phyloP scores from a whole-genome alignment of 371 early-diverging fungal genomes.

The Blakeslea trispora region DNA sequence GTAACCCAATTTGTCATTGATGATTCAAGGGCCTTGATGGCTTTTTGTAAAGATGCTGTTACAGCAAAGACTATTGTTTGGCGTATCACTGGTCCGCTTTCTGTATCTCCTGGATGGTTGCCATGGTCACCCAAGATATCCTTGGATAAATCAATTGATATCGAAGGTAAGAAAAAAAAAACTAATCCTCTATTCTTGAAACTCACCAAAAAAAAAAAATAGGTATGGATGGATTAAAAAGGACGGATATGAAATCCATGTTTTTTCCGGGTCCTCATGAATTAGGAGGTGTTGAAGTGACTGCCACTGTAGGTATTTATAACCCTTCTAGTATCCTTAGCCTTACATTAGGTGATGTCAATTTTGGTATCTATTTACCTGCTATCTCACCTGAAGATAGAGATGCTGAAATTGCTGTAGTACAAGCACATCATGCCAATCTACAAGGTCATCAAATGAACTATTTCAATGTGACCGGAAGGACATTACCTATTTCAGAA shows the following conservation, averaged over 20 bases:
- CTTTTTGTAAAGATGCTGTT: conserved; percentile 47
- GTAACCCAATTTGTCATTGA: conserved; percentile 39
- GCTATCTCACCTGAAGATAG: conserved; percentile 12
- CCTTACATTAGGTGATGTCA: conserved; percentile 42
- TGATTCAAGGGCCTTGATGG: conserved; percentile 35
- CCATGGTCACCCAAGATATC: conserved; percentile 23
- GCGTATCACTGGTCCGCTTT: conserved; percentile 36
- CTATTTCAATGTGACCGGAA: conserved; percentile 42
- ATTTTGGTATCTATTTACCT: conserved; percentile 49
- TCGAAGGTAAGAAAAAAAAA: conserved; percentile 51
- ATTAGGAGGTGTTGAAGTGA: conserved; percentile 40
- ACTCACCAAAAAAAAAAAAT: too few species aligned
- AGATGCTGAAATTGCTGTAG: conserved; percentile 45
- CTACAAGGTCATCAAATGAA: conserved; percentile 41
- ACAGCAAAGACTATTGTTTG: conserved; percentile 34
- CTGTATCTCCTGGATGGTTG: conserved; percentile 34
- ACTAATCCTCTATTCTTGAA: too few species aligned
- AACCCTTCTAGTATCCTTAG: conserved; percentile 50
- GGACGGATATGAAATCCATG: conserved; percentile 35
- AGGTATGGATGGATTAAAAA: conserved; percentile 53
- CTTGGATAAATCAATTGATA: conserved; percentile 31
- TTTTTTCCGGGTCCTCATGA: conserved; percentile 42
- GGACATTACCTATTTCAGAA: conserved; percentile 33
- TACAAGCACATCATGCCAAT: conserved; percentile 38
- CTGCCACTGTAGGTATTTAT: conserved; percentile 40